Evolutionary conservation across 371 early-diverging fungal genomes (phyloP), one percentile per base, ranked within the genome.

Genomic region (Furculomyces boomerangus): DNA sequence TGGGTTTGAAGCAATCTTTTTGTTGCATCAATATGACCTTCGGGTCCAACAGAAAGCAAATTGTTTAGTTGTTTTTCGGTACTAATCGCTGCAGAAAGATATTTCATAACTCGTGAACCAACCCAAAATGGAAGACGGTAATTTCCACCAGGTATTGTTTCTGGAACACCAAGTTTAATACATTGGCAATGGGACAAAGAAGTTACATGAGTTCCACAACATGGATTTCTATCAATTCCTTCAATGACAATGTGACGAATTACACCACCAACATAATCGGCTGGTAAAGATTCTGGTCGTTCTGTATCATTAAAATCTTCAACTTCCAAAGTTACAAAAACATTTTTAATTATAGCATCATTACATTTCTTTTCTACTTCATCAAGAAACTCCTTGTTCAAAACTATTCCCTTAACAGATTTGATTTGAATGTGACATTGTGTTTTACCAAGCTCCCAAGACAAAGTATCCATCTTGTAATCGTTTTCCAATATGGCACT

Each of bases 171-270:
- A 2, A 84, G 54, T 56, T 81, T 83, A 50, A 79, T 47, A 51
- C 64, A 65, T 57, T 84, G 83, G 16, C 84, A 63, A 53, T 84
- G 76, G 3, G 79, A 72, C 16, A 80, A 70, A 2, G 58, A 65
- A 0, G 49, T 40, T 44, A 86, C 73, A 50, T 85, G 86, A 1
- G 87, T 86, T n/a, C 87, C 87, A 49, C 86, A 86, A 65, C 87
- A 86, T n/a, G 80, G 77, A 58, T 83, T 80, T n/a, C 39, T 58
- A 48, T 83, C 83, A 1, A 81, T 30, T n/a, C 47, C 25, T 44
- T 50, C 61, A 52, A 80, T 83, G 43, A 74, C 72, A 18, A 77
- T 67, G 3, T 73, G 73, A 39, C 82, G 75, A 54, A 79, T 72
- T n/a, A 72, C 62, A 22, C 79, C 78, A n/a, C 78, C 79, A 0